A percentile compares a stretch with the other conserved stretches of the same genome.
Evolutionary conservation across 768 basidiomycete genomes (phyloP).

Genomic region (Collybia sordida): DNA sequence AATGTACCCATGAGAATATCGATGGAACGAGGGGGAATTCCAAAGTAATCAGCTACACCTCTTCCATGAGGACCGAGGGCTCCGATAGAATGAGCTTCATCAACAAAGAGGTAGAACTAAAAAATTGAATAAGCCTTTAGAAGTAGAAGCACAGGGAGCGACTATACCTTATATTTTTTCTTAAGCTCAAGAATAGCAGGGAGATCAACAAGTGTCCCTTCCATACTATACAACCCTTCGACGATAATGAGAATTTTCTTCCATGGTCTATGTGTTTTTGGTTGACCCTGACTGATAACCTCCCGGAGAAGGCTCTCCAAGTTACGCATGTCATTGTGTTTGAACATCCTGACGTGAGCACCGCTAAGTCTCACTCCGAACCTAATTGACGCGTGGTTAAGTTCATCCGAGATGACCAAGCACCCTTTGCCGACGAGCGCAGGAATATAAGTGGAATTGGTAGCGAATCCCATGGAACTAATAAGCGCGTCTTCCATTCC

Average conservation of each 20-base stretch:
- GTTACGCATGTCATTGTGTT: conserved; percentile 91
- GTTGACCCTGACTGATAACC: conserved; percentile 95
- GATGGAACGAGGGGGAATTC: conserved; percentile 72
- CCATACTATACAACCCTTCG: conserved; percentile 98
- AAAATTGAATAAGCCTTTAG: not conserved
- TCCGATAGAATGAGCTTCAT: conserved; percentile 98
- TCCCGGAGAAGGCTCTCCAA: conserved; percentile 84
- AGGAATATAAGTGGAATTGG: conserved; percentile 91
- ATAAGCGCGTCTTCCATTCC: conserved; percentile 90
- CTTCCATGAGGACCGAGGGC: conserved; percentile 94
- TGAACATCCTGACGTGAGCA: conserved; percentile 89
- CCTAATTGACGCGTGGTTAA: conserved; percentile 94
- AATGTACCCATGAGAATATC: conserved; percentile 99
- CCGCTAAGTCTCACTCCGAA: conserved; percentile 89
- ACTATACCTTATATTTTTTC: conserved; percentile 87
- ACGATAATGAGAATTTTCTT: conserved; percentile 96
- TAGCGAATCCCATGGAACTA: conserved; percentile 95
- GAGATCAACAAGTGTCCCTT: conserved; percentile 89
- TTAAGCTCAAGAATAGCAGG: conserved; percentile 85
- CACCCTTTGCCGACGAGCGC: conserved; percentile 89
- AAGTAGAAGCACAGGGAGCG: not conserved
- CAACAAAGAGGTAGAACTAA: conserved; percentile 93
- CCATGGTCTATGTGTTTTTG: conserved; percentile 98
- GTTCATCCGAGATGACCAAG: conserved; percentile 94
- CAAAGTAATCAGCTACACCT: conserved; percentile 94